Evolutionary conservation across 2,329 filamentous ascomycete species (phyloP).

Genomic region (Trichoderma sp.): DNA sequence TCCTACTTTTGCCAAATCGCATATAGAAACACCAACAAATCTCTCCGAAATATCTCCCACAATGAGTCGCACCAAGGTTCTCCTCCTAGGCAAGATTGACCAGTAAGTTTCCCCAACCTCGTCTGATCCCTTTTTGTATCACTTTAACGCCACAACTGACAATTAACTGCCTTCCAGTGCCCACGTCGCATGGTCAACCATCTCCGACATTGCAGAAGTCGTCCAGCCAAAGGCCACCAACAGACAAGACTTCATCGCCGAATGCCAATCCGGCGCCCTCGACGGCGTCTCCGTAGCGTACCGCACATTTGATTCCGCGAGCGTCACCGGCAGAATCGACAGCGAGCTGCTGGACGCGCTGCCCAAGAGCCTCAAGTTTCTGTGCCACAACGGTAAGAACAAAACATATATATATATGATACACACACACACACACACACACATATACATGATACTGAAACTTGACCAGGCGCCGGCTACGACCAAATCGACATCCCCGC

Average conservation of each 20-base stretch:
- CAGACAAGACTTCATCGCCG: conserved; percentile 69
- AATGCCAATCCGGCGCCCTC: conserved; percentile 67
- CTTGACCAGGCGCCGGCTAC: conserved; percentile 73
- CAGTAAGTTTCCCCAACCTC: conserved; percentile 39
- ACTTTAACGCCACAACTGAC: neutral
- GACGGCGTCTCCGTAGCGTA: conserved; percentile 68
- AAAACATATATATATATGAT: neutral
- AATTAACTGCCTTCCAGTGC: too few relatives aligned
- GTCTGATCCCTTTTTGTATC: too few relatives aligned
- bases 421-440: neutral
- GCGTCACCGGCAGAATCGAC: conserved; percentile 71
- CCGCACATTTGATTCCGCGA: conserved; percentile 69
- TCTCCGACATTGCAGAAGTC: conserved; percentile 67
- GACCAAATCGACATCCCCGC: conserved; percentile 77
- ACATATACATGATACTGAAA: neutral
- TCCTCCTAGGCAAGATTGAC: conserved; percentile 46
- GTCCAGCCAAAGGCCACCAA: conserved; percentile 63
- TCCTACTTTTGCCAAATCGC: neutral
- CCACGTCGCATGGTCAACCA: conserved; percentile 63
- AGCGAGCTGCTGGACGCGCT: conserved; percentile 66
- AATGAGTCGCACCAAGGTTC: conserved; percentile 43
- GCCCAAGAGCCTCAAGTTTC: conserved; percentile 57
- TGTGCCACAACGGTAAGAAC: conserved; percentile 62
- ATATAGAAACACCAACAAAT: neutral
- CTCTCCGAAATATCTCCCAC: conserved; percentile 5